Percentiles rank a stretch among this genome's conserved stretches.
Conservation (phyloP, 1,139 yeast genomes). For the Debaryomyces fabryi region DNA sequence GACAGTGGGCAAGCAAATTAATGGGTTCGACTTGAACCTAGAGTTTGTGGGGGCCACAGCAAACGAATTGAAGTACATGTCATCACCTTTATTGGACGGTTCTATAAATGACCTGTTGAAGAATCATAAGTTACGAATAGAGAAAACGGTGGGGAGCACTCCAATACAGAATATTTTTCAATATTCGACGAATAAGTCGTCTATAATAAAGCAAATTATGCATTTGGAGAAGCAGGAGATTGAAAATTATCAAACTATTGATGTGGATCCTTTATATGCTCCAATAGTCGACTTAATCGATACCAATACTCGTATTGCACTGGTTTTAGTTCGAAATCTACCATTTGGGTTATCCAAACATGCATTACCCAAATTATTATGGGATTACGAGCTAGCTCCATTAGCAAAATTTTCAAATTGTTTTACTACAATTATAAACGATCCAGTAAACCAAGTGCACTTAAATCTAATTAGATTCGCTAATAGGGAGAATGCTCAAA, state of each 20-base stretch:
- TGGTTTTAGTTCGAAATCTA: slow-evolving; percentile 41
- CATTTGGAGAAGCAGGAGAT: slow-evolving; percentile 8
- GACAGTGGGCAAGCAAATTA: slow-evolving; percentile 48
- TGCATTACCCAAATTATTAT: slow-evolving; percentile 35
- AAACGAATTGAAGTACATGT: slow-evolving; percentile 25
- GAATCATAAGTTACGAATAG: slow-evolving; percentile 6
- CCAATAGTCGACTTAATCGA: slow-evolving; percentile 19
- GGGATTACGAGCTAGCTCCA: slow-evolving; percentile 43
- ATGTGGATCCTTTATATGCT: slow-evolving; percentile 16
- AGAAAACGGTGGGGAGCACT: slow-evolving; percentile 4
- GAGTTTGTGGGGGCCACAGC: slow-evolving; percentile 38
- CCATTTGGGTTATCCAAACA: slow-evolving; percentile 43
- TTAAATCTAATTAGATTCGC: slow-evolving; percentile 49
- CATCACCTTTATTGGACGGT: slow-evolving; percentile 29
- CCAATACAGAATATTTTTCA: slow-evolving; percentile 18
- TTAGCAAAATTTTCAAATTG: slow-evolving; percentile 16
- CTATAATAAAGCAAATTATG: slow-evolving; percentile 10
- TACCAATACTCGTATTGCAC: slow-evolving; percentile 16
- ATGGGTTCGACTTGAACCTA: slow-evolving; percentile 52
- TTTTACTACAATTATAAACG: slow-evolving; percentile 27
- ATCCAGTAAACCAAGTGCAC: slow-evolving; percentile 32
- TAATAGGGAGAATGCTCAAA: slow-evolving; percentile 48
- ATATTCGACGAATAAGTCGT: slow-evolving; percentile 14
- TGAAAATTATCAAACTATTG: slow-evolving; percentile 10
- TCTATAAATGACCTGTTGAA: slow-evolving; percentile 9